Conservation (phyloP, 192 early-diverging fungal genomes). For the Backusella westeae region DNA sequence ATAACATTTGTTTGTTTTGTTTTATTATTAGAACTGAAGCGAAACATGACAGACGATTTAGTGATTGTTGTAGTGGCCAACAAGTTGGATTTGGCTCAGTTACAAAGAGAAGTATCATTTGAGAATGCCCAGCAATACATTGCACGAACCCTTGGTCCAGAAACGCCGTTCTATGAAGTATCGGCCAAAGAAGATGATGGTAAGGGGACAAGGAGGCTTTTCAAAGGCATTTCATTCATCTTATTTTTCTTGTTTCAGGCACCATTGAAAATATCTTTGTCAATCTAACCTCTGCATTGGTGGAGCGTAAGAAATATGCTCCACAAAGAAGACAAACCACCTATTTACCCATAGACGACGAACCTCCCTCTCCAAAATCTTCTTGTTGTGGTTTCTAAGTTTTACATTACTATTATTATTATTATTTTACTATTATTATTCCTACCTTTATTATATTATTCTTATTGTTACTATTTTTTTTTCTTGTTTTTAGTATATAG, state of each 20-base stretch:
- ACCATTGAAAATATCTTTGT: conserved; percentile 56
- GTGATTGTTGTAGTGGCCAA: conserved; percentile 72
- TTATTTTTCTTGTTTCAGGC: conserved; percentile 13
- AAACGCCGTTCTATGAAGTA: conserved; percentile 63
- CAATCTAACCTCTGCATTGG: conserved; percentile 46
- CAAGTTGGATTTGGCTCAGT: conserved; percentile 63
- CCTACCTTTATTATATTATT: background rate
- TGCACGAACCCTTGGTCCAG: conserved; percentile 56
- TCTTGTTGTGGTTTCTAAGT: conserved; percentile 20
- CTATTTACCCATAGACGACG: conserved; percentile 23
- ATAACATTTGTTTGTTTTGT: background rate
- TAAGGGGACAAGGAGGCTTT: conserved; percentile 6
- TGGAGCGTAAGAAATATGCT: conserved; percentile 35
- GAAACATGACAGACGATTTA: conserved; percentile 65
- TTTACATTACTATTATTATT: conserved; percentile 1
- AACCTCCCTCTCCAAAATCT: conserved; percentile 11
- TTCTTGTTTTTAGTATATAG: conserved; percentile 5
- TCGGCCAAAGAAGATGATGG: conserved; percentile 74
- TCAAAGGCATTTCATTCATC: background rate
- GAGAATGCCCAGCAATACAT: conserved; percentile 60
- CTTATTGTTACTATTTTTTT: background rate
- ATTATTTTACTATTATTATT: background rate
- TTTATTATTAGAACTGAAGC: conserved; percentile 48
- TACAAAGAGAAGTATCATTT: conserved; percentile 55
- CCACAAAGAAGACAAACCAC: conserved; percentile 15